A percentile compares a stretch with the other conserved stretches of the same genome.
Conservation (phyloP, 768 basidiomycete species). For the Boletellus emodensis region DNA sequence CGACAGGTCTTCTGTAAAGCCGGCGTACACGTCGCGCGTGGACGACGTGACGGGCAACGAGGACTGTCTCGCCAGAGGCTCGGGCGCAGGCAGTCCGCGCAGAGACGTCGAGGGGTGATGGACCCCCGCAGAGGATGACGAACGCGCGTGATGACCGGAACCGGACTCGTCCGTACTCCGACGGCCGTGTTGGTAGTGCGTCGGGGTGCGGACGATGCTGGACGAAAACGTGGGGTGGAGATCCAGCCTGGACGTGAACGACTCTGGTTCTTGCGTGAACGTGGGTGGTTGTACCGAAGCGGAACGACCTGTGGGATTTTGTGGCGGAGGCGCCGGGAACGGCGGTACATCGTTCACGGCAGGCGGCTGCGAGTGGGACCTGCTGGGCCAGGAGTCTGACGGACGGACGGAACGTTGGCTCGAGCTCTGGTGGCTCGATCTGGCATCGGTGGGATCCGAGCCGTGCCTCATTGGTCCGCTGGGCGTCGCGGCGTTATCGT, state of each 20-base stretch:
- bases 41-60: slow-evolving; percentile 26
- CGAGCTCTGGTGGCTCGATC: slow-evolving; percentile 9
- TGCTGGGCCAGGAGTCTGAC: slow-evolving; percentile 16
- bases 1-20: slow-evolving; percentile 27
- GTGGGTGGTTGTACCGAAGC: slow-evolving; percentile 9
- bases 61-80: slow-evolving; percentile 22
- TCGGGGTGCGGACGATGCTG: slow-evolving; percentile 66
- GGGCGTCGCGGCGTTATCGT: slow-evolving; percentile 12
- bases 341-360: slow-evolving; percentile 20
- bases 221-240: slow-evolving; percentile 66
- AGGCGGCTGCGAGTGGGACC: slow-evolving; percentile 21
- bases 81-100: slow-evolving; percentile 17
- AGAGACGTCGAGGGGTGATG: slow-evolving; percentile 14
- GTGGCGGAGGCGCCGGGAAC: slow-evolving; percentile 28
- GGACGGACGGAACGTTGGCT: slow-evolving; percentile 14
- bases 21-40: slow-evolving; percentile 17
- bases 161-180: slow-evolving; percentile 25
- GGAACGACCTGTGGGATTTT: slow-evolving; percentile 10
- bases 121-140: slow-evolving; percentile 16
- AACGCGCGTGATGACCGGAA: slow-evolving; percentile 20
- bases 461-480: slow-evolving; percentile 21
- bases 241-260: slow-evolving; percentile 48
- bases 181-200: slow-evolving; percentile 43
- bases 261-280: slow-evolving; percentile 34
- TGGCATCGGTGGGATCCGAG: slow-evolving; percentile 21